Base-by-base conservation (phyloP, 257 asterid genomes). In the Solanum chilense region DNA sequence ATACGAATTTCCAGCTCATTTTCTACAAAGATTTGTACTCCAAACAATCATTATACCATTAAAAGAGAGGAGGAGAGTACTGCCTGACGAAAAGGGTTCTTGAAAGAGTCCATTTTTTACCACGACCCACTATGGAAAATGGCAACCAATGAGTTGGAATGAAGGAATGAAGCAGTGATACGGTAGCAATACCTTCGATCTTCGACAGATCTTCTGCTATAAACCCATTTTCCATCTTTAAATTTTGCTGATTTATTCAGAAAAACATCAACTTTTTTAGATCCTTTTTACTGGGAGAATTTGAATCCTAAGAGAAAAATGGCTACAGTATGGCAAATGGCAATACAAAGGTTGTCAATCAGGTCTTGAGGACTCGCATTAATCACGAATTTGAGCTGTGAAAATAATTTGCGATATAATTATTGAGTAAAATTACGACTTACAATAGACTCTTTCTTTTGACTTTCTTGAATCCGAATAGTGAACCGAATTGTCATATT, bases 141-240 rank as follows among this genome's bases (percentile, higher is more conserved):
- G 99, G 99, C n/a, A 97, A 91, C 99, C 99, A 97, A 86, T 97
- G 99, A 77, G 99, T 97, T 27, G 99, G 99, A 45, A 95, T 97
- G 90, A 97, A 97, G 1, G 98, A 97, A 88, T 97, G 99, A 62
- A 97, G 89, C 89, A 95, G 88, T 41, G 98, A 97, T 11, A 97
- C 99, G 18, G 99, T 97, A 45, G 98, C 99, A 85, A 97, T 97
- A 89, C 99, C 99, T 45, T 97, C 98, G 89, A 95, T 94, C 86
- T 96, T 95, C 8, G 98, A 92, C 21, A 97, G 85, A 88, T 95
- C 97, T 90, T 93, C 98, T 42, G 99, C 95, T 83, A 87, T 93
- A 64, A 96, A 92, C 12, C 91, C 92, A 84, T 93, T 93, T 77
- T 82, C 91, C 84, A 80, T 80, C 16, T 49, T 73, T 18, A 20